Evolutionary conservation across 2,329 filamentous ascomycete genomes (phyloP), one percentile per base, ranked within the genome.

Genomic region (Ascochyta pisi): DNA sequence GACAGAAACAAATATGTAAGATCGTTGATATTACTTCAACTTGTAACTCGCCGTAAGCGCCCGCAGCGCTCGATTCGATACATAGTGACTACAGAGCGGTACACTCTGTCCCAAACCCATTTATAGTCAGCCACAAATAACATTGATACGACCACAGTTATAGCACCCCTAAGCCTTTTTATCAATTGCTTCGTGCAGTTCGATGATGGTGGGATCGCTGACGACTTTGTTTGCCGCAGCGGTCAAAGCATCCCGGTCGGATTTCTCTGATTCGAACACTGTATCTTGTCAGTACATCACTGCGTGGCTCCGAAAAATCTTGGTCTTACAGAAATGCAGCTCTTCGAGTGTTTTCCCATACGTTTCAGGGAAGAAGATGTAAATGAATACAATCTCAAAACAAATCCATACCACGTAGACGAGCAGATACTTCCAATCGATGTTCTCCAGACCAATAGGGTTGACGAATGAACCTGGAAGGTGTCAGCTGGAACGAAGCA

Each of bases 341-440:
- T 75, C 71, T 39, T 74, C 72, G 0, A 75, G 41, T 7, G 70
- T 73, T 49, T 70, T 71, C 9, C 71, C 71, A 45, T 63, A 68
- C 5, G 70, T 73, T 48, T 73, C 71, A 0, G 70, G 71, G 55
- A 73, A 74, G 38, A 74, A 39, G 50, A 75, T 69, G 59, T 71
- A 74, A 54, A 74, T 73, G 57, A 75, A 71, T 0, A 74, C 61
- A 22, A 74, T 61, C 42, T 75, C 72, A 23, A 70, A 71, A 37
- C 51, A 64, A 1, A 75, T 60, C 65, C 71, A 73, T 23, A 62
- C 69, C 0, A 81, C 78, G 22, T 85, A 89, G 68, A 88, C 85
- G 44, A 88, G 75, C 76, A 86, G 86, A 49, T 89, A 85, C 71
- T 87, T 82, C 83, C 85, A 88, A 44, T 71, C 68, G 5, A 86